phyloP scores from a whole-genome alignment of 345 rosid species.

The Citrus medica region DNA sequence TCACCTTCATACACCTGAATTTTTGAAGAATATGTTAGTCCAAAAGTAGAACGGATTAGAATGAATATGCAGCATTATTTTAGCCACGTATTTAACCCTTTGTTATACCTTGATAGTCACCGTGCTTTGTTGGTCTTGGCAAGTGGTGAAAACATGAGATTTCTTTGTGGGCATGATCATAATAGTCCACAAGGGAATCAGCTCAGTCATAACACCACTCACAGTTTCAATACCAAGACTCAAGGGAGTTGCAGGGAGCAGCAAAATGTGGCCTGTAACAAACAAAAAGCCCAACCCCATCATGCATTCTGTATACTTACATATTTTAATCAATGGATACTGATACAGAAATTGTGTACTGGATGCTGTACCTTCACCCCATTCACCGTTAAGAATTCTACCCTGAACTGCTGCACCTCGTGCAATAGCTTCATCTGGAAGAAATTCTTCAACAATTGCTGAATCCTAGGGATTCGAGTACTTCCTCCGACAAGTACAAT shows the following conservation, averaged over 20 bases:
- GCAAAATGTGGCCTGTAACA: slow-evolving; percentile 30
- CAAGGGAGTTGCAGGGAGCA: slow-evolving; percentile 44
- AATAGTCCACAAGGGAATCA: slow-evolving; percentile 45
- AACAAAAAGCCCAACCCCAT: neutral
- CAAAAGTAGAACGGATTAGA: neutral
- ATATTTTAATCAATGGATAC: neutral
- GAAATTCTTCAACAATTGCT: no score
- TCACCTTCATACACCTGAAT: slow-evolving; percentile 49
- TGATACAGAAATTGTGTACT: neutral
- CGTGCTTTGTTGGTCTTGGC: neutral
- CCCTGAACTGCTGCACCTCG: slow-evolving; percentile 62
- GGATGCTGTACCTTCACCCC: slow-evolving; percentile 29
- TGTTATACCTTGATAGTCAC: slow-evolving; percentile 39
- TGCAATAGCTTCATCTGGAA: slow-evolving; percentile 60
- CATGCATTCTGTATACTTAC: neutral
- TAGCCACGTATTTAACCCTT: neutral
- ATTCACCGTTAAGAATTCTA: slow-evolving; percentile 46
- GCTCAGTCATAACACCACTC: slow-evolving; percentile 15
- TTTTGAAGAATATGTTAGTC: neutral
- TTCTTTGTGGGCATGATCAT: slow-evolving; percentile 36
- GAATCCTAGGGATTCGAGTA: no score
- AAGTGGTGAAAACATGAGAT: slow-evolving; percentile 43
- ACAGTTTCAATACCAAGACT: slow-evolving; percentile 50
- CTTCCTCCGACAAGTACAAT: no score
- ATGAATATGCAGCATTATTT: neutral